Percentiles rank a stretch among this genome's conserved stretches.
These are phyloP conservation scores for Tuber microsphaerosporum DNA, from an alignment of 495 filamentous ascomycete genomes.

Conservation along the genomic window DNA sequence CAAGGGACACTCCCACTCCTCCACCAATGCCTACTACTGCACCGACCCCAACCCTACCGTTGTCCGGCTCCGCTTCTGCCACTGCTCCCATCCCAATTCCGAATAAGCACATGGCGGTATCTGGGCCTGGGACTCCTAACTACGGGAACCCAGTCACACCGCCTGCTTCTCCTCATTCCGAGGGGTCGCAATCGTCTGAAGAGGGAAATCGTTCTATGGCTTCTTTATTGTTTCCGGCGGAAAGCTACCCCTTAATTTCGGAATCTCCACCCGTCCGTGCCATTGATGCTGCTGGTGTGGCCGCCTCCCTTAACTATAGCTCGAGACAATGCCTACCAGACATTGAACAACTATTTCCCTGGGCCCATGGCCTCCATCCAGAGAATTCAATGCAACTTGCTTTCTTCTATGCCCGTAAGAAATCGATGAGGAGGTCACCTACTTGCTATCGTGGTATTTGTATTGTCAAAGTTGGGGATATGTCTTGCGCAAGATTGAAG, in stretches of 20 bases:
- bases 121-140: constrained; percentile 68
- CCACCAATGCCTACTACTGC: constrained; percentile 44
- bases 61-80: constrained; percentile 47
- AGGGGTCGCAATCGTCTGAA: constrained; percentile 44
- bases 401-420: constrained; percentile 76
- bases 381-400: constrained; percentile 79
- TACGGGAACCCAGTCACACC: constrained; percentile 56
- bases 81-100: constrained; percentile 57
- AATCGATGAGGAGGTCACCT: constrained; percentile 54
- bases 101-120: constrained; percentile 82
- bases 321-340: constrained; percentile 75
- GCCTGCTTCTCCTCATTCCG: constrained; percentile 57
- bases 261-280: constrained; percentile 60
- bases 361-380: constrained; percentile 91
- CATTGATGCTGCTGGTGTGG: constrained; percentile 61
- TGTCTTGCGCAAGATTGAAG: constrained; percentile 68
- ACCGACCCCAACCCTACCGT: constrained; percentile 50
- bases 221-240: constrained; percentile 70
- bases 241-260: constrained; percentile 53
- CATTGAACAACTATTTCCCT: constrained; percentile 81
- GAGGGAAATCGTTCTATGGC: constrained; percentile 45
- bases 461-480: constrained; percentile 79
- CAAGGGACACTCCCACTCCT: constrained; percentile 36
- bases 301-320: constrained; percentile 63
- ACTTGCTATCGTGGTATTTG: constrained; percentile 78